Percentiles rank a stretch among this genome's conserved stretches.
These are phyloP conservation scores for Aschersonia sp. DNA, from an alignment of 2,329 filamentous ascomycete species.

Conservation along the genomic window DNA sequence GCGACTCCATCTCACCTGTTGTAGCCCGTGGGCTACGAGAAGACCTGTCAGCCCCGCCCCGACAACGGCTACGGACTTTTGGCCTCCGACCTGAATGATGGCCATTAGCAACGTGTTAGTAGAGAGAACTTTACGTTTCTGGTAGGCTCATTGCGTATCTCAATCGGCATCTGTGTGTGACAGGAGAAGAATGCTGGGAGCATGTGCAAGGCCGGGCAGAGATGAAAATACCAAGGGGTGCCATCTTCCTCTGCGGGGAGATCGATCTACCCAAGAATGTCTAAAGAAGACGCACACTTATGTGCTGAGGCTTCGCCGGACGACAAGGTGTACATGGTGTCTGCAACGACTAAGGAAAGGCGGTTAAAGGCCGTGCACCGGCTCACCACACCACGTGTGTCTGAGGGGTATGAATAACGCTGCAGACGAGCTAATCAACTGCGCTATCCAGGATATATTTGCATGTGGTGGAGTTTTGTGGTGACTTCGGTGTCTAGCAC, in stretches of 20 bases:
- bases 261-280: background rate
- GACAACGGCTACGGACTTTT: constrained; percentile 17
- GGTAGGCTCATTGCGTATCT: background rate
- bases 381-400: background rate
- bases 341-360: background rate
- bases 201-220: background rate
- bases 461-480: background rate
- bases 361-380: background rate
- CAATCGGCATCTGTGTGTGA: background rate
- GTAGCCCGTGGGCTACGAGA: constrained; percentile 20
- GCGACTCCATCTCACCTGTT: constrained; percentile 12
- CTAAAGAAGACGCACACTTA: background rate
- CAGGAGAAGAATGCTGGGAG: background rate
- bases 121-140: background rate
- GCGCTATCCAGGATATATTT: background rate
- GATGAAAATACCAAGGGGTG: background rate
- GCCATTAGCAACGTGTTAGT: background rate
- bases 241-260: background rate
- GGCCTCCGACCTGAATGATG: background rate
- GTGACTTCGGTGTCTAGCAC: background rate
- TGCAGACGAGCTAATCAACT: background rate
- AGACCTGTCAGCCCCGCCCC: constrained; percentile 23
- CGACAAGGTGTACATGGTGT: background rate
- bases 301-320: background rate
- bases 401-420: background rate